Conservation (phyloP, 768 basidiomycete species). For the Hirschioporus abietinus region DNA sequence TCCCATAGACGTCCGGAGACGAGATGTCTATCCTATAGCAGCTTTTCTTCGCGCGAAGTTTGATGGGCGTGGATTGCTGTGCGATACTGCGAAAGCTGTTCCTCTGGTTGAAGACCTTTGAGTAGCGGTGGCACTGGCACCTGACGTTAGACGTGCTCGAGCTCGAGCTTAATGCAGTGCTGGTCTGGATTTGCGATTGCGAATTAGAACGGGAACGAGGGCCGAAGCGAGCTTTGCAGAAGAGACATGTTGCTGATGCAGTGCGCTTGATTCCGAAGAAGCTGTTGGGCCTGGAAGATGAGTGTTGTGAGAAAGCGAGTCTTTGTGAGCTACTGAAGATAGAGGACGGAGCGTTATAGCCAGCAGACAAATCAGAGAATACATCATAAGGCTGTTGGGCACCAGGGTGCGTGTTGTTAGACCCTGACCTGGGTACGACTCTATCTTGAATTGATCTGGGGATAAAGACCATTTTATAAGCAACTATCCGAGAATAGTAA, state of each 20-base stretch:
- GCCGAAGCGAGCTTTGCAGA: not conserved
- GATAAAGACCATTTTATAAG: not conserved
- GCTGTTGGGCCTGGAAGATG: not conserved
- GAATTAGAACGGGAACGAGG: not conserved
- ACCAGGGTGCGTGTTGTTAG: not conserved
- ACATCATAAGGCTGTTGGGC: not conserved
- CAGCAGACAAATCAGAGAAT: not conserved
- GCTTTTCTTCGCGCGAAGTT: not conserved
- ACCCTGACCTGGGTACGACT: too few relatives aligned
- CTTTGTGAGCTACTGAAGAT: not conserved
- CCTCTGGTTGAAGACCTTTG: not conserved
- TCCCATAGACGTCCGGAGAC: not conserved
- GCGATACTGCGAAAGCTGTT: not conserved
- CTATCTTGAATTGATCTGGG: not conserved
- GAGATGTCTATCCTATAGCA: not conserved
- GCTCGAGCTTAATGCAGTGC: not conserved
- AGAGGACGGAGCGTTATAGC: not conserved
- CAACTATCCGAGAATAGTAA: not conserved
- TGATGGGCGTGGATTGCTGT: not conserved
- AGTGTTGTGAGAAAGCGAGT: not conserved
- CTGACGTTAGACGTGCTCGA: not conserved
- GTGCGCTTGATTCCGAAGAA: not conserved
- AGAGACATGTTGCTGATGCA: not conserved
- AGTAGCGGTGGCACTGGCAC: constrained; percentile 1
- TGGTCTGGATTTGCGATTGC: not conserved